Conservation (phyloP, 2,329 filamentous ascomycete species). For the Colletotrichum lentis region DNA sequence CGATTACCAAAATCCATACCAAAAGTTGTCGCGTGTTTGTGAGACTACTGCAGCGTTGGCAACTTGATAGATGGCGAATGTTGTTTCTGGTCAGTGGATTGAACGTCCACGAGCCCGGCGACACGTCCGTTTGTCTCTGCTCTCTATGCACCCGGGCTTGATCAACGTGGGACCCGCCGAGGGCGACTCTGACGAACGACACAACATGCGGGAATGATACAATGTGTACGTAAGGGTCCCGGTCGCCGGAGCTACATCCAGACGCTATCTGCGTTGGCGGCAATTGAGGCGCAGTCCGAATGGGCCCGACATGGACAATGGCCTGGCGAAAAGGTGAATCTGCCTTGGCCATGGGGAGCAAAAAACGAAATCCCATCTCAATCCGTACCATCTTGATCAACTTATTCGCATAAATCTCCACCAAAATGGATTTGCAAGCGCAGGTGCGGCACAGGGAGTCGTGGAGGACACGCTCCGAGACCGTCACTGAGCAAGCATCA, state of each 20-base stretch:
- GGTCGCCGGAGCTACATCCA: conserved; percentile 14
- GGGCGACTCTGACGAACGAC: neutral
- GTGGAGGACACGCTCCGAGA: conserved; percentile 25
- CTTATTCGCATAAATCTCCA: neutral
- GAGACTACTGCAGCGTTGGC: neutral
- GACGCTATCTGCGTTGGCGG: conserved; percentile 33
- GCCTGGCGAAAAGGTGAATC: neutral
- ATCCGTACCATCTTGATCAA: conserved; percentile 11
- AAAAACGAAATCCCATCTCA: neutral
- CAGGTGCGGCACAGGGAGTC: conserved; percentile 1
- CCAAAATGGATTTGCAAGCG: neutral
- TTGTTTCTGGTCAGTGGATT: neutral
- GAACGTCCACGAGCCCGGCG: neutral
- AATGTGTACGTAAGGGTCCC: conserved; percentile 21
- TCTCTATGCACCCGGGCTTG: conserved; percentile 18
- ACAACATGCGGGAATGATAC: conserved; percentile 18
- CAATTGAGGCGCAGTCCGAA: conserved; percentile 17
- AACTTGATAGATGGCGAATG: neutral
- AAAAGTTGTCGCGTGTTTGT: no score
- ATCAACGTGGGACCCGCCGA: neutral
- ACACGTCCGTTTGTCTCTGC: neutral
- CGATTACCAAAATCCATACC: conserved; percentile 1
- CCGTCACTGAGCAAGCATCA: neutral
- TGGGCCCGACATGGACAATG: neutral
- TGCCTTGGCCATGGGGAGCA: neutral